These are phyloP conservation scores for Barnettozyma sucrosica DNA, from an alignment of 805 yeast genomes.

Conservation along the genomic window DNA sequence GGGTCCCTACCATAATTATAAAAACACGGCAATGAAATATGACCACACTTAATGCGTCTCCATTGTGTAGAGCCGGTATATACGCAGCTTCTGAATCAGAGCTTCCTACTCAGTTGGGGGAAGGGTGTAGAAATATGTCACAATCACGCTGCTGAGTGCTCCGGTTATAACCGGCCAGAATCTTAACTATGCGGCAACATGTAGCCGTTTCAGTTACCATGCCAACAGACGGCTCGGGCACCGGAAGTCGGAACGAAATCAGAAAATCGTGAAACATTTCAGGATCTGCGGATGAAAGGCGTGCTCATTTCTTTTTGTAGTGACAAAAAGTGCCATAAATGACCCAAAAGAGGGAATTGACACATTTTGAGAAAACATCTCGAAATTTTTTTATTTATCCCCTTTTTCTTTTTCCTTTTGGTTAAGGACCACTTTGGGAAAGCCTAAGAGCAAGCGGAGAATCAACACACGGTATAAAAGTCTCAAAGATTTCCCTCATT, in stretches of 20 bases:
- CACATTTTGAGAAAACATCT: conserved; percentile 1
- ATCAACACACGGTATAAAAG: neutral
- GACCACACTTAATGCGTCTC: no score
- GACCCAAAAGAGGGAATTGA: conserved; percentile 1
- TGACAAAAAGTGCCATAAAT: neutral
- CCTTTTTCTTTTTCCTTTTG: neutral
- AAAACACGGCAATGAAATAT: no score
- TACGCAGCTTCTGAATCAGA: no score
- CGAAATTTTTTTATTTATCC: neutral
- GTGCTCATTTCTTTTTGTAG: neutral
- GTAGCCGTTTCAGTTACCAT: neutral
- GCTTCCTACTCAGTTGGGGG: no score
- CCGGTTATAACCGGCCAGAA: no score
- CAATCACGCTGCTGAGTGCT: no score
- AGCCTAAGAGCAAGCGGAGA: neutral
- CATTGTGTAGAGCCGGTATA: no score
- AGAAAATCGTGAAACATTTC: neutral
- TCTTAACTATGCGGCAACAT: neutral
- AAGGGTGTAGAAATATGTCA: no score
- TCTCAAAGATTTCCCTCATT: neutral
- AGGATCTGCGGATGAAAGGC: neutral
- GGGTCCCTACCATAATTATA: no score
- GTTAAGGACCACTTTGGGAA: neutral
- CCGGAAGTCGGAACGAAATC: neutral
- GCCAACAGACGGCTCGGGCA: neutral